These are phyloP conservation scores for Endoconidiophora laricicola DNA, from an alignment of 2,329 filamentous ascomycete species.

Conservation along the genomic window DNA sequence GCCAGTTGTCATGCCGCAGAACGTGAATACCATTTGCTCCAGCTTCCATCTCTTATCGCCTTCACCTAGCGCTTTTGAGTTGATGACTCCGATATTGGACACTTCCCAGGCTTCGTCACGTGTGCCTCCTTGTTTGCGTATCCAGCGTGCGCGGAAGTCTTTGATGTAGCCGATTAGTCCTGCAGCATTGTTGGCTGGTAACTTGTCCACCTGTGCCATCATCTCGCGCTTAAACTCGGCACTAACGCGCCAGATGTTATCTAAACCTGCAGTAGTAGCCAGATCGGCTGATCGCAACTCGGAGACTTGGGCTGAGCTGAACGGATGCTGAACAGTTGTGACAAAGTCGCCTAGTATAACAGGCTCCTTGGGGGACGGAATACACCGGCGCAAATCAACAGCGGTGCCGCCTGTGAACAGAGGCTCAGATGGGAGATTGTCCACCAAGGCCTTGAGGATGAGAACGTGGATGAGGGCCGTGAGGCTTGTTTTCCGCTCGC, in stretches of 20 bases:
- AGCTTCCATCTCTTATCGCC: constrained; percentile 20
- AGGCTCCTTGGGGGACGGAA: constrained; percentile 14
- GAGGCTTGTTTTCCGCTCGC: constrained; percentile 27
- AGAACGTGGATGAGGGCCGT: constrained; percentile 34
- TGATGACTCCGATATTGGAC: constrained; percentile 34
- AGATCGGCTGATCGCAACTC: neutral
- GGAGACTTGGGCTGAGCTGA: constrained; percentile 16
- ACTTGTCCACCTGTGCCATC: constrained; percentile 18
- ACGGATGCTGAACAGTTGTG: constrained; percentile 21
- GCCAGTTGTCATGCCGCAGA: constrained; percentile 28
- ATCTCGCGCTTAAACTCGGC: constrained; percentile 21
- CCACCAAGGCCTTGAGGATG: constrained; percentile 23
- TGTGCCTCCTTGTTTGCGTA: constrained; percentile 25
- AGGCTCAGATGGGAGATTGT: constrained; percentile 20
- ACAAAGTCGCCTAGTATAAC: constrained; percentile 25
- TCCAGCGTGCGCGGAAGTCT: constrained; percentile 28
- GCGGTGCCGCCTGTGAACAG: constrained; percentile 21
- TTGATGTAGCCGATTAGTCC: constrained; percentile 26
- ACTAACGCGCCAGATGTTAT: constrained; percentile 27
- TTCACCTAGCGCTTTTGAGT: neutral
- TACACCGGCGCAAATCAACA: constrained; percentile 27
- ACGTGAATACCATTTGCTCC: constrained; percentile 31
- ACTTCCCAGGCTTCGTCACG: constrained; percentile 32
- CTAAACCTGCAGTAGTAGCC: neutral
- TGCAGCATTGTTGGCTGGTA: constrained; percentile 28